Evolutionary conservation across 2,329 filamentous ascomycete species (phyloP).

Genomic region (Claviceps pazoutovae): DNA sequence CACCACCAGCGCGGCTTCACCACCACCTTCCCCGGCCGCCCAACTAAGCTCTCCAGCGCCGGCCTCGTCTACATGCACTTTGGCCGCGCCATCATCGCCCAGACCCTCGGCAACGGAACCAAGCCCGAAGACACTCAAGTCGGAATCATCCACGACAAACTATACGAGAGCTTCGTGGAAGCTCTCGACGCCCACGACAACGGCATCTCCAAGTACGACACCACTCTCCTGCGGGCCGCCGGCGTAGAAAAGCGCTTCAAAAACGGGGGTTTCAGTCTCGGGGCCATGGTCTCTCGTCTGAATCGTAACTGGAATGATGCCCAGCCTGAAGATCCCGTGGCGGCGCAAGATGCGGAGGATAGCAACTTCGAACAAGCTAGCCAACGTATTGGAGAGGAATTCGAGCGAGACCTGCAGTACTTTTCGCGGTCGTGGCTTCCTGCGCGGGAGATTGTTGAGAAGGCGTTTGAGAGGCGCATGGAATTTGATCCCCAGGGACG

Average conservation of each 20-base stretch:
- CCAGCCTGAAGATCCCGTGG: slow-evolving; percentile 31
- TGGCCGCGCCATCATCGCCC: slow-evolving; percentile 67
- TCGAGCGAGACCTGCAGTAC: slow-evolving; percentile 66
- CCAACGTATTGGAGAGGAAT: slow-evolving; percentile 75
- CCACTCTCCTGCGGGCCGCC: slow-evolving; percentile 50
- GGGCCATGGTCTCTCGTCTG: slow-evolving; percentile 65
- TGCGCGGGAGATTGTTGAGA: slow-evolving; percentile 63
- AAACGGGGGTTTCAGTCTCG: slow-evolving; percentile 69
- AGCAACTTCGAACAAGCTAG: slow-evolving; percentile 65
- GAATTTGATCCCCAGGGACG: slow-evolving; percentile 61
- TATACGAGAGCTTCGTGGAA: slow-evolving; percentile 90
- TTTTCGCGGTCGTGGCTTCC: slow-evolving; percentile 72
- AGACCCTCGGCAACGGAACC: slow-evolving; percentile 17
- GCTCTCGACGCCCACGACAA: slow-evolving; percentile 97
- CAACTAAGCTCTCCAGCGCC: slow-evolving; percentile 84
- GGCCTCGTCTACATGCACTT: slow-evolving; percentile 95
- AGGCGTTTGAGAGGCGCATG: slow-evolving; percentile 56
- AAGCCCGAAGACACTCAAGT: slow-evolving; percentile 48
- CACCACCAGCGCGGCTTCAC: slow-evolving; percentile 92
- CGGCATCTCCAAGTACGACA: slow-evolving; percentile 73
- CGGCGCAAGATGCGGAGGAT: slow-evolving; percentile 64
- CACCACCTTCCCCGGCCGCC: slow-evolving; percentile 68
- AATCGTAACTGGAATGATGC: slow-evolving; percentile 72
- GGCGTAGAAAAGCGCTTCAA: slow-evolving; percentile 73
- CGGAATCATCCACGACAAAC: slow-evolving; percentile 65